A percentile compares a stretch with the other conserved stretches of the same genome.
These are phyloP conservation scores for Chenopodium formosanum DNA, from an alignment of 148 eudicot genomes.

Conservation along the genomic window DNA sequence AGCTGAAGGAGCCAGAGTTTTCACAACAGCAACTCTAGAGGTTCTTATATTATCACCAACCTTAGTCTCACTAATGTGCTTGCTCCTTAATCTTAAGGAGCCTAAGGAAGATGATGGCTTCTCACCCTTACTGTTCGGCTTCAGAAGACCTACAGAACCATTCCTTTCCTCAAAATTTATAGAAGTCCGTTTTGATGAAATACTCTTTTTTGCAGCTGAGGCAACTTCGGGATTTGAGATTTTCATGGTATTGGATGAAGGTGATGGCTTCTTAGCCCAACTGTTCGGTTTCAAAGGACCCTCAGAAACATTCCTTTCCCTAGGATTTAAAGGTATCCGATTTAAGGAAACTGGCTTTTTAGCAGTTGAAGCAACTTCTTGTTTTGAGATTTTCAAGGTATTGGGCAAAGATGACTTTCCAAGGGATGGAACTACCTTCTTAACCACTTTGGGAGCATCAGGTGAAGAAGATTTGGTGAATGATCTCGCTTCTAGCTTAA, in stretches of 20 bases:
- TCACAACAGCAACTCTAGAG: conserved; percentile 33
- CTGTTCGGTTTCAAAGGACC: conserved; percentile 24
- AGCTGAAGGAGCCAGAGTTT: conserved; percentile 24
- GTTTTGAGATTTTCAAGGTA: conserved; percentile 27
- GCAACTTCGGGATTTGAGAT: conserved; percentile 28
- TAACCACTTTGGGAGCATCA: conserved; percentile 15
- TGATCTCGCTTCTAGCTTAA: conserved; percentile 16
- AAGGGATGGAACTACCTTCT: conserved; percentile 19
- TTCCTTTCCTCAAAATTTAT: conserved; percentile 26
- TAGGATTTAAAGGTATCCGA: conserved; percentile 22
- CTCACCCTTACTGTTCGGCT: conserved; percentile 19
- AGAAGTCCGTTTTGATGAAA: conserved; percentile 22
- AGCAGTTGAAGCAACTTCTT: conserved; percentile 31
- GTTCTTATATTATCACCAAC: conserved; percentile 24
- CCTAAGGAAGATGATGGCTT: conserved; percentile 34
- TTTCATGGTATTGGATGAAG: conserved; percentile 31
- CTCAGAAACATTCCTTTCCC: conserved; percentile 17
- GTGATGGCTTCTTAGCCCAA: conserved; percentile 25
- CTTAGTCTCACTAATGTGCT: conserved; percentile 28
- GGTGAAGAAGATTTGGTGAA: conserved; percentile 21
- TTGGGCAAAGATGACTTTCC: conserved; percentile 18
- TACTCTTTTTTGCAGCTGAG: conserved; percentile 23
- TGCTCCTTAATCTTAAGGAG: conserved; percentile 21
- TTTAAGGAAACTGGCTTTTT: conserved; percentile 24
- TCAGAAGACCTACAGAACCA: conserved; percentile 18